Evolutionary conservation across 805 yeast genomes (phyloP).

Genomic region (Candida fluviatilis): DNA sequence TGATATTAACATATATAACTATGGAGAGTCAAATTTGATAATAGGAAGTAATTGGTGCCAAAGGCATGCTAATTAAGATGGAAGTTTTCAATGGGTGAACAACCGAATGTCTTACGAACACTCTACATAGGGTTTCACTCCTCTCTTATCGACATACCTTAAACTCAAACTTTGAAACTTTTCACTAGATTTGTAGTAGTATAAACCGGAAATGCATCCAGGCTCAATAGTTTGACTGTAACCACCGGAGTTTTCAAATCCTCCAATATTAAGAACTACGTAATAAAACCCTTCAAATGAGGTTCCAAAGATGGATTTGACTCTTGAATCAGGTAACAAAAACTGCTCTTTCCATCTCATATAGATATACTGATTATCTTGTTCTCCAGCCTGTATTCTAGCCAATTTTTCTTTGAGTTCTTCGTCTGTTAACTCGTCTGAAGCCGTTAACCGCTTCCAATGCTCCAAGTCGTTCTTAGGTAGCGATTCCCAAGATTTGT

Average conservation of each 20-base stretch:
- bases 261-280: conserved; percentile 70
- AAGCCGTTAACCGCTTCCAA: conserved; percentile 47
- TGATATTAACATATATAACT: too few relatives aligned
- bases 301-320: conserved; percentile 64
- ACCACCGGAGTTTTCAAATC: conserved; percentile 5
- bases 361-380: conserved; percentile 43
- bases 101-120: neutral
- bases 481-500: conserved; percentile 52
- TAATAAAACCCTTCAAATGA: conserved; percentile 93
- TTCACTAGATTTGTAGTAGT: conserved; percentile 77
- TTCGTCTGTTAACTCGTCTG: conserved; percentile 46
- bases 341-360: conserved; percentile 97
- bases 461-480: conserved; percentile 42
- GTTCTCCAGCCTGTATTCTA: conserved; percentile 26
- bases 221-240: conserved; percentile 27
- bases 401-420: conserved; percentile 24
- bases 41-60: too few relatives aligned
- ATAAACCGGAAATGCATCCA: conserved; percentile 76
- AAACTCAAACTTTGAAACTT: conserved; percentile 75
- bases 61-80: neutral
- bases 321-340: conserved; percentile 70
- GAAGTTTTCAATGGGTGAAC: too few relatives aligned
- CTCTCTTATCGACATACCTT: conserved; percentile 47
- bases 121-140: conserved; percentile 13
- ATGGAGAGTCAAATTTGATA: too few relatives aligned